Base-by-base conservation (phyloP, 2,329 filamentous ascomycete species). In the Xylariaceae sp. region DNA sequence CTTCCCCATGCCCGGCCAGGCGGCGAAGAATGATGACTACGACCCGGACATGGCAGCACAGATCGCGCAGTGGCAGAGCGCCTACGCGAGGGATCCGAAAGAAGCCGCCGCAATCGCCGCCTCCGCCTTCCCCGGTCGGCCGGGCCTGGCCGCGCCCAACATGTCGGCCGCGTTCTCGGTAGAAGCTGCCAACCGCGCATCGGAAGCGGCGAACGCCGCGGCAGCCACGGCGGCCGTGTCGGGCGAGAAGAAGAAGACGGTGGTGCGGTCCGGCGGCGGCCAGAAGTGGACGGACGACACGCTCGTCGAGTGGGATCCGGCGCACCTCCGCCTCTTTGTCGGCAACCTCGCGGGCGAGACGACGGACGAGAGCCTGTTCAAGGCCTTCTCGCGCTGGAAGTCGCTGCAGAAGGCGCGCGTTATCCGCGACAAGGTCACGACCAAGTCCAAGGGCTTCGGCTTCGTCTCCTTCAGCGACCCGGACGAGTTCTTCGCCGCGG, bases 261-360 rank as follows among this genome's bases (percentile, higher is more conserved):
- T 98, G 1, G 72, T 88, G 34, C 84, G 92, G 27, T 76, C 85
- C 45, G 92, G 90, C 35, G 92, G 92, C 46, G 92, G 92, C 39
- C 87, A 94, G 68, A 85, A 80, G 42, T 98, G 92, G 92, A 83
- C 85, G 16, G 92, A 98, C 60, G 74, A 85, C 40, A 77, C 84
- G 0, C 76, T 98, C 3, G 76, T 97, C 2, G 92, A 97, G 61
- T 98, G 92, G 92, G 89, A 97, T 58, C 90, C 90, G 1, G 78
- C 85, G 18, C 92, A 98, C 60, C 85, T 95, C 56, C 87, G 92
- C 24, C 78, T 98, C 30, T 97, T 97, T 62, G 88, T 97, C 12
- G 92, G 92, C 49, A 98, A 98, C 62, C 76, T 98, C 36, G 92
- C 92, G 28, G 92, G 92, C 51, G 92, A 98, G 69, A 92, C 94